Conservation (phyloP, 2,329 filamentous ascomycete genomes). For the Colletotrichum cereale region DNA sequence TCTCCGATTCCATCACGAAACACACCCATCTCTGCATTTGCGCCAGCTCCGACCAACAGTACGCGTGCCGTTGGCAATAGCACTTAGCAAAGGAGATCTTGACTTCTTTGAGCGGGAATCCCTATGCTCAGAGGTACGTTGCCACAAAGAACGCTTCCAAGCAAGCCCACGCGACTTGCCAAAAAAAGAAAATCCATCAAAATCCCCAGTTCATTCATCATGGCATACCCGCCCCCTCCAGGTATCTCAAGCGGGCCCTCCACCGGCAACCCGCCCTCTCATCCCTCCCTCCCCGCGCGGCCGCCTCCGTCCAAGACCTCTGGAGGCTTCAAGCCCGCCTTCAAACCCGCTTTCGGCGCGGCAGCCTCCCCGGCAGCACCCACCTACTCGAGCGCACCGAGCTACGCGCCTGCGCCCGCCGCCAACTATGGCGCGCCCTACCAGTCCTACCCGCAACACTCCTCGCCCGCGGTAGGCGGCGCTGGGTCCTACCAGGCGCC, state of each 20-base stretch:
- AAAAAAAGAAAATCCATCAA: constrained; percentile 4
- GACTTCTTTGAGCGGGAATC: constrained; percentile 51
- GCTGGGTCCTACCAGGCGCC: constrained; percentile 40
- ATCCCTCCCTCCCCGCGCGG: constrained; percentile 81
- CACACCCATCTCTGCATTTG: constrained; percentile 27
- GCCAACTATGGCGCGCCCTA: constrained; percentile 60
- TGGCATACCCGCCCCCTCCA: constrained; percentile 91
- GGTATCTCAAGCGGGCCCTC: constrained; percentile 67
- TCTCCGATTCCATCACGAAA: constrained; percentile 14
- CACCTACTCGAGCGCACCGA: constrained; percentile 54
- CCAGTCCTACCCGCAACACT: constrained; percentile 53
- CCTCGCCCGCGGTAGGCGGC: constrained; percentile 41
- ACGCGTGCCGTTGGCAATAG: constrained; percentile 14
- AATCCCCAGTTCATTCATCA: constrained; percentile 69
- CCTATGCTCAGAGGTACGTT: constrained; percentile 65
- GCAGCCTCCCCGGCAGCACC: constrained; percentile 50
- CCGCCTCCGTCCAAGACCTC: constrained; percentile 72
- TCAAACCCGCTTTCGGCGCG: constrained; percentile 53
- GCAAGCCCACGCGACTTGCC: constrained; percentile 24
- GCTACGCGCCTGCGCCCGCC: constrained; percentile 52
- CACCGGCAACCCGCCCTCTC: constrained; percentile 50
- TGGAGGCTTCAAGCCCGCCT: constrained; percentile 63
- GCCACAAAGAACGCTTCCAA: constrained; percentile 44
- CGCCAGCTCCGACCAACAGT: constrained; percentile 13
- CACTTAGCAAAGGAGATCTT: constrained; percentile 25